Percentiles rank a stretch among this genome's conserved stretches.
Evolutionary conservation across 2,329 filamentous ascomycete species (phyloP).

Genomic region (Juglanconis sp.): DNA sequence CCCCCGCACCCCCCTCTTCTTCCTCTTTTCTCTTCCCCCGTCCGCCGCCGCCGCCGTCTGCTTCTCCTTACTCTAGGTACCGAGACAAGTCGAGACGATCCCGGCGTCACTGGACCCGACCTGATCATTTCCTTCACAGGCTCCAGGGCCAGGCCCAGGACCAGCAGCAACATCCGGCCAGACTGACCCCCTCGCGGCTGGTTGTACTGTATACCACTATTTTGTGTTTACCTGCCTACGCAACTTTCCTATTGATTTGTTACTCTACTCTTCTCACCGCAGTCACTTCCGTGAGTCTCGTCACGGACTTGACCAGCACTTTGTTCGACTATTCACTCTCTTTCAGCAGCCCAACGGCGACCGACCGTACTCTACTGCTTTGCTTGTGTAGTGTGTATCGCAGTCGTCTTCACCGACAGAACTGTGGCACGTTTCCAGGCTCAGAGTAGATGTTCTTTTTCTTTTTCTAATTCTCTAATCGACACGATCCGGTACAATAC

Average conservation of each 20-base stretch:
- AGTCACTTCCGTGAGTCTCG: conserved; percentile 3
- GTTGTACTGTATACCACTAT: not conserved
- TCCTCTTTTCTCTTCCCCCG: not conserved
- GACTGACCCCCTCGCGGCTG: conserved; percentile 1
- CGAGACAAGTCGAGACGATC: conserved; percentile 10
- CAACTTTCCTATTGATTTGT: not conserved
- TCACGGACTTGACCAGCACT: conserved; percentile 1
- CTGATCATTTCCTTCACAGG: not conserved
- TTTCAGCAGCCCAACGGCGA: not conserved
- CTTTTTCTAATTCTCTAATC: conserved; percentile 5
- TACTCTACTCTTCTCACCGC: conserved; percentile 1
- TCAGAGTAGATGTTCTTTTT: not conserved
- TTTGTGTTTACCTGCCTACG: not conserved
- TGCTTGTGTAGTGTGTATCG: not conserved
- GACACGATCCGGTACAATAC: not conserved
- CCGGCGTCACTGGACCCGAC: not conserved
- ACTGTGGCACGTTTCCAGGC: conserved; percentile 7
- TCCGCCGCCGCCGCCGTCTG: not conserved
- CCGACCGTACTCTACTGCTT: not conserved
- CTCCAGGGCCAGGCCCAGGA: not conserved
- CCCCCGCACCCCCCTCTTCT: not conserved
- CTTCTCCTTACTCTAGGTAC: not conserved
- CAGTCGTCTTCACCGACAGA: conserved; percentile 19
- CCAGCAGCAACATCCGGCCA: not conserved
- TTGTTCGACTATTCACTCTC: not conserved